phyloP scores from a whole-genome alignment of 257 asterid genomes.

The Prunella vulgaris region DNA sequence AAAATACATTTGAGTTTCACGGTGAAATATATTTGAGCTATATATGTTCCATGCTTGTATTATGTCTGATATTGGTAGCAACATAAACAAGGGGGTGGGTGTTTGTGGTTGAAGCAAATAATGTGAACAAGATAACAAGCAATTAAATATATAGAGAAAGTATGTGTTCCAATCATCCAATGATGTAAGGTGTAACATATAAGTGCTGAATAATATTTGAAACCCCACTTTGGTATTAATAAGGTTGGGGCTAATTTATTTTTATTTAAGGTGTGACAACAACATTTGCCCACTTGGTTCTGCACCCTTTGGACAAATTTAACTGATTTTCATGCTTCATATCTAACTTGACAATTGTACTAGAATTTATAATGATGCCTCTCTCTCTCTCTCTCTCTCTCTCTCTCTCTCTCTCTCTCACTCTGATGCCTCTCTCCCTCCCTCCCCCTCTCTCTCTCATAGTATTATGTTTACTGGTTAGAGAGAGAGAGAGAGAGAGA shows the following conservation, averaged over 20 bases:
- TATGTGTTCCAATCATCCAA: background rate
- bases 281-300: constrained; percentile 11
- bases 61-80: background rate
- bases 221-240: background rate
- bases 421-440: background rate
- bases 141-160: background rate
- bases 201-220: background rate
- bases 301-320: constrained; percentile 25
- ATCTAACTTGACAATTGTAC: constrained; percentile 22
- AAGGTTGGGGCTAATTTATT: background rate
- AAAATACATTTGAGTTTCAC: too few species aligned
- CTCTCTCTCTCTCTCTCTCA: too few species aligned
- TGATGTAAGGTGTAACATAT: background rate
- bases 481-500: background rate
- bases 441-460: too few species aligned
- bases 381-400: background rate
- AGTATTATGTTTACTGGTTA: constrained; percentile 1
- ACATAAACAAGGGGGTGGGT: background rate
- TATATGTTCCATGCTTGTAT: background rate
- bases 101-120: background rate
- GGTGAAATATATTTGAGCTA: too few species aligned
- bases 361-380: constrained; percentile 2
- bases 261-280: background rate
- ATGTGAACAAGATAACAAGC: background rate
- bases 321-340: constrained; percentile 26